Evolutionary conservation across 257 asterid species (phyloP), one percentile per base, ranked within the genome.

Genomic region (Solanum piurae): DNA sequence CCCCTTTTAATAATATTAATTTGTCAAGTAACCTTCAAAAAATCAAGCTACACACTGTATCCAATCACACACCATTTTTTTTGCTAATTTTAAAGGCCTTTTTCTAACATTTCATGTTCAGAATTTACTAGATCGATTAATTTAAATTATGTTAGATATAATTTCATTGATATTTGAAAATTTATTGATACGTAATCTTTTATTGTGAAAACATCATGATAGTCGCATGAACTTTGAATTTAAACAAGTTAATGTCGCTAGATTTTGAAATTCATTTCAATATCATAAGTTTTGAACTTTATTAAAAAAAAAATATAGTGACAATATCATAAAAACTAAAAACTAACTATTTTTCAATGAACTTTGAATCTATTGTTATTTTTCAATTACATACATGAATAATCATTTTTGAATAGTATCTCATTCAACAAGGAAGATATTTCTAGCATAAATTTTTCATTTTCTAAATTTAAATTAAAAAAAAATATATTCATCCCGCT

Each of bases 111-210:
- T 2, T 12, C 1, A 12, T 13, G 4, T 72, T 34, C 0, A 5
- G 3, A 72, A 72, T 33, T 34, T 9, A 72, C 6, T 72, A 4
- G 1, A 33, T 34, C 2, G 0, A 72, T 72, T 72, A 72, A 33
- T 18, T 33, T 2, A 72, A 4, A 20, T 33, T 1, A 7, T 3
- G 0, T 1, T 1, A 33, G 1, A 2, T 33, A 33, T 0, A 33
- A 18, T 8, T 16, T 34, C 0, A 16, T 52, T 18, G 4, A 55
- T 69, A 69, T 71, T 31, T 31, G 12, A 71, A 9, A 31, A 71
- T 14, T 31, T 0, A 14, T 71, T 0, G 0, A 71, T 7, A 31
- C 3, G 5, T 3, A 16, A 3, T 7, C 1, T 69, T 31, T 71
- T 71, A 16, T 2, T 33, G 3, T 10, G 7, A 33, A 33, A 33